A percentile compares a stretch with the other conserved stretches of the same genome.
phyloP scores from a whole-genome alignment of 2,329 filamentous ascomycete species.

The Alternaria sp. region DNA sequence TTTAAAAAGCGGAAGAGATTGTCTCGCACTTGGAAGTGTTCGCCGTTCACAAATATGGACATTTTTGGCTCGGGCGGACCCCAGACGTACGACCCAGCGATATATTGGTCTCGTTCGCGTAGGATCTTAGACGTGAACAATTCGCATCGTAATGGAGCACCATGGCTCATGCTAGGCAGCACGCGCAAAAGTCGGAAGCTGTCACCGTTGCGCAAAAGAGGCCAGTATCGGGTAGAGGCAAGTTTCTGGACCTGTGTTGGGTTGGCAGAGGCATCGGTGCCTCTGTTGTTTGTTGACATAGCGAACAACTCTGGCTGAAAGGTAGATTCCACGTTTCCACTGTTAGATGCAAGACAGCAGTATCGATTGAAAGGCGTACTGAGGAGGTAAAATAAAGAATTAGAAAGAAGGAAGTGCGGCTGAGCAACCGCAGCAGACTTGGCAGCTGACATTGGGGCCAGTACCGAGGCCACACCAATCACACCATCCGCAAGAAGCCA shows the following conservation, averaged over 20 bases:
- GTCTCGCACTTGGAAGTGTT: not conserved
- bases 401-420: too few relatives aligned
- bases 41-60: not conserved
- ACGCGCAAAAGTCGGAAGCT: not conserved
- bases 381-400: too few relatives aligned
- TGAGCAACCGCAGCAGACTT: not conserved
- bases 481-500: too few relatives aligned
- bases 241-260: too few relatives aligned
- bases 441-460: not conserved
- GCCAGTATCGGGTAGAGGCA: not conserved
- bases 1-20: not conserved
- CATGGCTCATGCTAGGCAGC: not conserved
- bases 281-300: not conserved
- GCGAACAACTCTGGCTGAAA: fast-evolving
- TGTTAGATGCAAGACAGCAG: not conserved
- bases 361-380: too few relatives aligned
- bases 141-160: not conserved
- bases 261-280: not conserved
- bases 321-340: not conserved
- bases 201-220: not conserved
- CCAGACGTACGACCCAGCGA: not conserved
- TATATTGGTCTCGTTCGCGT: not conserved
- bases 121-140: not conserved
- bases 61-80: not conserved
- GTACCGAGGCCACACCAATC: too few relatives aligned